These are phyloP conservation scores for Pyrenochaeta sp. DNA, from an alignment of 2,329 filamentous ascomycete species.

Conservation along the genomic window DNA sequence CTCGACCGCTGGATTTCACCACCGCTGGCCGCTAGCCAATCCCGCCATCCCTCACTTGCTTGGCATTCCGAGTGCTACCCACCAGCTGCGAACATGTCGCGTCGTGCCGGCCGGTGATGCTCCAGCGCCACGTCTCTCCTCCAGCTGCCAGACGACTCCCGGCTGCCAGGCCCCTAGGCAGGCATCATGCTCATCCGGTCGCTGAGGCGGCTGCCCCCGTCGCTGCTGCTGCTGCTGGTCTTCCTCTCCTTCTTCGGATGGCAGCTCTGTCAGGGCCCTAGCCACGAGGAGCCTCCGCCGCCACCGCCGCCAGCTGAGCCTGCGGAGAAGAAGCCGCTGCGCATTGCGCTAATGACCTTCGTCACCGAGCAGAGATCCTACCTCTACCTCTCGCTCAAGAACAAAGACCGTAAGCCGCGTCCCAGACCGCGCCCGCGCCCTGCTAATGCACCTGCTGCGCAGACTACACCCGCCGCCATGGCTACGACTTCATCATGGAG, in stretches of 20 bases:
- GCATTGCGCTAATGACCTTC: slow-evolving; percentile 47
- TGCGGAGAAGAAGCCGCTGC: slow-evolving; percentile 23
- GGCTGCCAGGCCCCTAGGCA: not conserved
- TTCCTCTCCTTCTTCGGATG: slow-evolving; percentile 42
- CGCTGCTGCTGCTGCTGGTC: slow-evolving; percentile 31
- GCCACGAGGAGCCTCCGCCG: slow-evolving; percentile 19
- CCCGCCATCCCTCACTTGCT: slow-evolving; percentile 24
- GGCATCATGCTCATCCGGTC: slow-evolving; percentile 39
- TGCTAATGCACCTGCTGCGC: slow-evolving; percentile 2
- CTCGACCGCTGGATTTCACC: slow-evolving; percentile 13
- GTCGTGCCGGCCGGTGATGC: slow-evolving; percentile 4
- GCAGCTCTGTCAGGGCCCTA: slow-evolving; percentile 34
- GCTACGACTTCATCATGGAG: slow-evolving; percentile 51
- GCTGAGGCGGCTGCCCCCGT: slow-evolving; percentile 26
- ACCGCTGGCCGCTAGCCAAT: slow-evolving; percentile 15
- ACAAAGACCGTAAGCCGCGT: slow-evolving; percentile 43
- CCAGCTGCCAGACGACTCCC: not conserved
- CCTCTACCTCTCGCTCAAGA: slow-evolving; percentile 46
- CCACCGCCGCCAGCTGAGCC: slow-evolving; percentile 10
- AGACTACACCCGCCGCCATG: slow-evolving; percentile 51
- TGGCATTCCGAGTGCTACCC: slow-evolving; percentile 25
- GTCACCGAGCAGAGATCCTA: slow-evolving; percentile 48
- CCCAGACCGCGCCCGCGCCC: not conserved
- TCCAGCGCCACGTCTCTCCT: slow-evolving; percentile 3
- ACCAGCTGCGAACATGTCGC: slow-evolving; percentile 18